Base-by-base conservation (phyloP, 192 early-diverging fungal genomes). In the Backusella circina region DNA sequence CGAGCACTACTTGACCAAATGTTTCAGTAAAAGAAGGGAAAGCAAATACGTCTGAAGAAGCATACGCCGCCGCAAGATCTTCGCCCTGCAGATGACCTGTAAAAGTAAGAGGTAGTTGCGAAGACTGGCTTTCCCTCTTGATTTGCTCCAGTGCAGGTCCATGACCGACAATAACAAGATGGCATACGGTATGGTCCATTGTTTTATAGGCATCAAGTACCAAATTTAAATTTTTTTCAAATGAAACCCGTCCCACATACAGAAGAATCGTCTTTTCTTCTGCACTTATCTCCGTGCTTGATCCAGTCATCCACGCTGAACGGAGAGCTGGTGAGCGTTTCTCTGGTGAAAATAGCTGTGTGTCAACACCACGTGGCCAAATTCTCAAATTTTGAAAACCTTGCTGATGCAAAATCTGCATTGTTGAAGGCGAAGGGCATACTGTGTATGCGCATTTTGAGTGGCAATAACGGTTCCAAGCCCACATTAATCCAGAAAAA, bases 21-120 rank as follows among this genome's bases (percentile, higher is more conserved):
- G 80, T 82, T 72, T 82, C 80, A 12, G 80, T 82, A 37, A 50
- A 50, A 26, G 80, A 82, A 44, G 80, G 80, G 38, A 82, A 82
- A 7, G 72, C 76, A 75, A 82, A 82, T n/a, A 82, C 21, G 37
- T 82, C 80, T 12, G 80, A 73, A 4, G 80, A 82, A 13, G 80
- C 76, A 75, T 71, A 82, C 7, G 77, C 80, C 21, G 74, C 67
- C 12, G 73, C 80, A 38, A 82, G 74, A 12, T 72, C 9, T 65
- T 9, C 51, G 6, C 76, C 74, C 26, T 78, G 66, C 2, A 82
- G 41, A 35, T 82, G 78, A 10, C 80, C 80, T 13, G 77, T 82
- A 44, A 82, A 82, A 0, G 80, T 82, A 44, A 82, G 70, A 38
- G 80, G 76, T 0, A 76, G 65, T n/a, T 67, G 23, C 9, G 67